Conservation (phyloP, 805 yeast species). For the Candida fluviatilis region DNA sequence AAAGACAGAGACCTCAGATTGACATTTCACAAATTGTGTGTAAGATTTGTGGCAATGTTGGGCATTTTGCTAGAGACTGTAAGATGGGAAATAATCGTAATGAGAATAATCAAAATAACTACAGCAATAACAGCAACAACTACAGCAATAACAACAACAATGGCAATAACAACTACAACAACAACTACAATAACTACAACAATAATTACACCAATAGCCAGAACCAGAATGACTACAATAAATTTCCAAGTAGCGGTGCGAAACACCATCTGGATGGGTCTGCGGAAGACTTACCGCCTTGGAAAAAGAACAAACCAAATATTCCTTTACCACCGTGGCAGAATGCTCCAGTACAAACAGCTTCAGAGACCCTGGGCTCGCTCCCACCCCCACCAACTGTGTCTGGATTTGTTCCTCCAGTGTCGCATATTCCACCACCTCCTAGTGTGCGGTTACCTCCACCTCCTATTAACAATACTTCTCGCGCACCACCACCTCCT, state of each 20-base stretch:
- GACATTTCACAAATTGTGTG: conserved; percentile 60
- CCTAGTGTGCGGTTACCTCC: conserved; percentile 9
- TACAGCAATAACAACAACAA: not conserved
- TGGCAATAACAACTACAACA: not conserved
- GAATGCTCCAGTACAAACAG: conserved; percentile 14
- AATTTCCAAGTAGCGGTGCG: no score
- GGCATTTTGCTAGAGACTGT: conserved; percentile 91
- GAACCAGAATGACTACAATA: no score
- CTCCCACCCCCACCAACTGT: conserved; percentile 21
- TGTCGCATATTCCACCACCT: conserved; percentile 6
- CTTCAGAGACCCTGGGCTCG: conserved; percentile 7
- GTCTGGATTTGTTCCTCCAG: no score
- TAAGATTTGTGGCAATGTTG: conserved; percentile 71
- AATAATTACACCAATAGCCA: conserved; percentile 4
- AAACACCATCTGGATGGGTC: no score
- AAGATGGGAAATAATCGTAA: conserved; percentile 35
- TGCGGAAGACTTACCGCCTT: conserved; percentile 15
- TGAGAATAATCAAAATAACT: not conserved
- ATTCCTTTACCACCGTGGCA: conserved; percentile 23
- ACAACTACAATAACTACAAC: not conserved
- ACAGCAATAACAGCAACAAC: not conserved
- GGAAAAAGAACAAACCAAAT: conserved; percentile 22
- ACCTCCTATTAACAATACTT: conserved; percentile 10
- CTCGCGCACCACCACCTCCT: conserved; percentile 18
- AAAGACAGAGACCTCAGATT: conserved; percentile 21